A percentile compares a stretch with the other conserved stretches of the same genome.
Conservation (phyloP, 345 rosid genomes). For the Eucalyptus regnans region DNA sequence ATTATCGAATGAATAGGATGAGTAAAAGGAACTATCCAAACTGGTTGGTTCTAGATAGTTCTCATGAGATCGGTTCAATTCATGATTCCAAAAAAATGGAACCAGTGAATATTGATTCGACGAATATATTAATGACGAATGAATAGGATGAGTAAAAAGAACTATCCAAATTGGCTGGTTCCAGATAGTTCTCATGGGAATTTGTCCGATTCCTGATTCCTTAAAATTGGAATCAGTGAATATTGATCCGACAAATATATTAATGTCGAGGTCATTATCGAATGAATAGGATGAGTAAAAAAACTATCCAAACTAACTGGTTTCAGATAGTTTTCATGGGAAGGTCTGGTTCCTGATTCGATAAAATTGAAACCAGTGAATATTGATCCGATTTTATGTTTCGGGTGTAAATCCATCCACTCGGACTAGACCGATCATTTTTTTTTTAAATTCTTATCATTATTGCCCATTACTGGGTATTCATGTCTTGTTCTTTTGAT, state of each 20-base stretch:
- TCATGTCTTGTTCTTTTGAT: too few species aligned
- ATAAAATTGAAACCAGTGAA: too few species aligned
- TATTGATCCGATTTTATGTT: too few species aligned
- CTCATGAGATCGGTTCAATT: fast-evolving
- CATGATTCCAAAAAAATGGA: too few species aligned
- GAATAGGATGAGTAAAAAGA: background rate
- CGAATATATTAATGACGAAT: too few species aligned
- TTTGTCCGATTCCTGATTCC: too few species aligned
- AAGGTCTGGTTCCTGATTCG: fast-evolving
- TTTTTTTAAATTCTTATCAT: background rate
- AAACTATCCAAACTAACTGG: background rate
- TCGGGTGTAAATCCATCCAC: background rate
- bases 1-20: background rate
- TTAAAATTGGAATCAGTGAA: too few species aligned
- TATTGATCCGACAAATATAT: background rate
- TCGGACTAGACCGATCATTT: background rate
- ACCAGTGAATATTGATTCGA: too few species aligned
- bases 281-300: background rate
- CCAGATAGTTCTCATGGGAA: too few species aligned
- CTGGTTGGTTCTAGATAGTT: background rate
- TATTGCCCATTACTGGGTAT: background rate
- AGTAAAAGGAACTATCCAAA: background rate
- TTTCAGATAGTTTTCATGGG: fast-evolving
- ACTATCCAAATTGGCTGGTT: too few species aligned
- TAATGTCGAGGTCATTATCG: too few species aligned